Evolutionary conservation across 2,329 filamentous ascomycete genomes (phyloP), one percentile per base, ranked within the genome.

Genomic region (Chrysoporthe puriensis): DNA sequence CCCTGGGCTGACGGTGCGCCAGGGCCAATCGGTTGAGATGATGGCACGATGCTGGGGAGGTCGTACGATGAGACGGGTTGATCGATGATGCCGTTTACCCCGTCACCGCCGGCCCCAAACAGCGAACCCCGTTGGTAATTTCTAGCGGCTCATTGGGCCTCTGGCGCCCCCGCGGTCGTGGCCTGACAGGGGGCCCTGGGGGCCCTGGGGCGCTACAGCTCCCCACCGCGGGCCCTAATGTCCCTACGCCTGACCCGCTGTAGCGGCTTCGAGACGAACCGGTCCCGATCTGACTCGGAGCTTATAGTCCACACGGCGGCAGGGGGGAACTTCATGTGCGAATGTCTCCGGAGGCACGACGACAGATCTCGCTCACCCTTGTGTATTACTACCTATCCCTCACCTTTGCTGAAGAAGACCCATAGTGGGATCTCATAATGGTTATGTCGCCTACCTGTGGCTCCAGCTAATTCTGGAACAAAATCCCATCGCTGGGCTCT

Each of bases 101-200:
- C 36, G 36, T 40, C 36, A 4, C 36, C 36, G 36, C 36, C 36
- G 62, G 42, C 34, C n/a, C 62, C 18, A 26, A 18, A 57, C 62
- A 50, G 40, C 13, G 14, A 54, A 44, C 16, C 43, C 46, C 8
- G 40, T 68, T 68, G 66, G 56, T 68, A 68, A 68, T 68, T 60
- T 54, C 40, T 43, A 62, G 66, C n/a, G 48, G 44, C 62, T 57
- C 48, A 68, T 68, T 68, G 66, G 52, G 42, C 42, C 36, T 9
- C 9, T 40, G 26, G 50, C n/a, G 14, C 44, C 2, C 16, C 14
- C 21, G 21, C 7, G 48, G n/a, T 11, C 8, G 48, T 54, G 50
- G 50, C 4, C 26, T 54, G 50, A 34, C 50, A 54, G 50, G 50
- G 50, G 26, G 11, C 21, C 21, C 48, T 26, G 26, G 26, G 2